Conservation (phyloP, 371 early-diverging fungal genomes). For the Mucor irregularis region DNA sequence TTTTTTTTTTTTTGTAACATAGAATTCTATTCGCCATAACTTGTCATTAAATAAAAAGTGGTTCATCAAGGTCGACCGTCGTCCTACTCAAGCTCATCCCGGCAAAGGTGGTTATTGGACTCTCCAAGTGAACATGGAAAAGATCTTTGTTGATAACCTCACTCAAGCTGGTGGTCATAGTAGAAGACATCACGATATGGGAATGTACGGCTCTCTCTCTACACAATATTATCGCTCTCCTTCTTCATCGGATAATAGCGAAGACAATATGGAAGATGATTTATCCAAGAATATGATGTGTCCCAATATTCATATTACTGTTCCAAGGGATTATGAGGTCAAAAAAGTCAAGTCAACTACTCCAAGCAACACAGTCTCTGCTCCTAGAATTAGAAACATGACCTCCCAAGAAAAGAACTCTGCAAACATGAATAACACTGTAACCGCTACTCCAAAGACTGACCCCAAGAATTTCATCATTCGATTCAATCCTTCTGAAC, state of each 20-base stretch:
- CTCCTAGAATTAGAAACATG: conserved; percentile 19
- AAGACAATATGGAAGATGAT: not conserved
- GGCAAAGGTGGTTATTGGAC: conserved; percentile 99
- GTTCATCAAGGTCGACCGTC: conserved; percentile 89
- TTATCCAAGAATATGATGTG: not conserved
- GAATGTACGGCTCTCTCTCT: conserved; percentile 36
- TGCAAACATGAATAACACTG: not conserved
- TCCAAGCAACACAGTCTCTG: not conserved
- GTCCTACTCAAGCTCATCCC: conserved; percentile 78
- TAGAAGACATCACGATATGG: conserved; percentile 49
- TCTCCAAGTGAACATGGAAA: conserved; percentile 56
- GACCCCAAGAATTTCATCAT: conserved; percentile 21
- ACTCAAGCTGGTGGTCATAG: conserved; percentile 48
- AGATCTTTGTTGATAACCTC: conserved; percentile 46
- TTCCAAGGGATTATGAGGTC: conserved; percentile 30
- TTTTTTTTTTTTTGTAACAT: not conserved
- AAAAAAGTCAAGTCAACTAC: conserved; percentile 16
- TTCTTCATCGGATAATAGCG: not conserved
- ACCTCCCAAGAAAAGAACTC: conserved; percentile 14
- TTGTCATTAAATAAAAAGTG: conserved; percentile 91
- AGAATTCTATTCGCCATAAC: conserved; percentile 99
- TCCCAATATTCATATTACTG: conserved; percentile 26
- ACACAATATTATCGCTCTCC: conserved; percentile 4
- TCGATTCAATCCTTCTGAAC: conserved; percentile 11
- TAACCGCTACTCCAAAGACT: conserved; percentile 8